These are phyloP conservation scores for Nowakowskiella sp. DNA, from an alignment of 192 early-diverging fungal genomes.

Conservation along the genomic window DNA sequence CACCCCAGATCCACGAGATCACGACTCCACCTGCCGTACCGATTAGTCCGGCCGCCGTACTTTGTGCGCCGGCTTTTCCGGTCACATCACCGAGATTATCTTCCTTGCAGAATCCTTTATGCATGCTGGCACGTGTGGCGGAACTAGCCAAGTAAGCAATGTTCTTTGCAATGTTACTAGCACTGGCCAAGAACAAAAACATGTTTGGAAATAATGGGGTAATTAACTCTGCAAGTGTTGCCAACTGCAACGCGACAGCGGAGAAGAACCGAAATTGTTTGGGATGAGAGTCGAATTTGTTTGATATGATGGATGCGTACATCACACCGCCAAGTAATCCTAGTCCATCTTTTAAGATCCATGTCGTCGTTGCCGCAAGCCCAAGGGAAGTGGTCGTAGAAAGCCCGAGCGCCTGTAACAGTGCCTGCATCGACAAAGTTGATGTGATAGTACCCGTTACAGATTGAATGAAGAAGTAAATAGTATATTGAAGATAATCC, in stretches of 20 bases:
- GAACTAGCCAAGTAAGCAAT: conserved; percentile 77
- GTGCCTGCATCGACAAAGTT: conserved; percentile 71
- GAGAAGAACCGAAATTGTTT: conserved; percentile 76
- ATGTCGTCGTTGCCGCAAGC: conserved; percentile 75
- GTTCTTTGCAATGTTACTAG: conserved; percentile 79
- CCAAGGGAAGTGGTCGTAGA: conserved; percentile 41
- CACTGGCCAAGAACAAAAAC: conserved; percentile 63
- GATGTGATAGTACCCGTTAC: conserved; percentile 66
- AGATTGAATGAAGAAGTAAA: conserved; percentile 74
- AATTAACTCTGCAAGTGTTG: conserved; percentile 68
- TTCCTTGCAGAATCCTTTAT: conserved; percentile 59
- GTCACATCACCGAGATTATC: conserved; percentile 84
- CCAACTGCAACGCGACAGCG: conserved; percentile 59
- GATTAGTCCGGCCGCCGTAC: conserved; percentile 70
- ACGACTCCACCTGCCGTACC: conserved; percentile 52
- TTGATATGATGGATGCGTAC: conserved; percentile 66
- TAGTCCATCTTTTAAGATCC: conserved; percentile 87
- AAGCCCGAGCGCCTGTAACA: conserved; percentile 75
- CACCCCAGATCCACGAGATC: conserved; percentile 33
- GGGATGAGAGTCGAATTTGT: conserved; percentile 74
- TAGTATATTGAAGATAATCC: conserved; percentile 64
- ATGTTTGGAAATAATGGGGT: conserved; percentile 70
- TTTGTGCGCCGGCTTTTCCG: conserved; percentile 73
- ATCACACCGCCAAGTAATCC: conserved; percentile 78
- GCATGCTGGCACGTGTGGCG: conserved; percentile 75